These are phyloP conservation scores for Phaffia tasmanica DNA, from an alignment of 768 basidiomycete species.

Conservation along the genomic window DNA sequence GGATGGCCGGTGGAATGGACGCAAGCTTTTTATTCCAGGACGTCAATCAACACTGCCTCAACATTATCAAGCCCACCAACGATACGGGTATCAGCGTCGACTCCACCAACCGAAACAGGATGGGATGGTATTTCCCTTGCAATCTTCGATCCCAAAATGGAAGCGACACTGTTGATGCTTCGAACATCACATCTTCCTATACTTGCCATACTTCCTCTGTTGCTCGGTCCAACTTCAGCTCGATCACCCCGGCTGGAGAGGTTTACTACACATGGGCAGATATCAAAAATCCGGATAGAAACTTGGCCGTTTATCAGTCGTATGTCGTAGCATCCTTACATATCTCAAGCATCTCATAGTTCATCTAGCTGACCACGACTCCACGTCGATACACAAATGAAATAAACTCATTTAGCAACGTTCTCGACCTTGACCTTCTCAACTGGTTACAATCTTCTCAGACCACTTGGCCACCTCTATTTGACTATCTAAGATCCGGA, in stretches of 20 bases:
- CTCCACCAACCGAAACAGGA: conserved; percentile 9
- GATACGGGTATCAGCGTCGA: conserved; percentile 41
- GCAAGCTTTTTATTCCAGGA: conserved; percentile 92
- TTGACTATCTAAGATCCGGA: conserved; percentile 59
- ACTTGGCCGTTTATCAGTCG: conserved; percentile 90
- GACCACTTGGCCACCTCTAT: conserved; percentile 70
- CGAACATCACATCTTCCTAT: conserved; percentile 41
- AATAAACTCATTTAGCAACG: conserved; percentile 45
- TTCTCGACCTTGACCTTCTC: conserved; percentile 79
- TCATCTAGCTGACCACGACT: not conserved
- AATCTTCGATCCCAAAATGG: conserved; percentile 72
- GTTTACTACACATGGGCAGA: conserved; percentile 93
- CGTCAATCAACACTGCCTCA: conserved; percentile 69
- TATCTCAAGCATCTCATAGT: too few relatives aligned
- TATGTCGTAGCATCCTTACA: conserved; percentile 43
- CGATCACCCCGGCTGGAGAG: conserved; percentile 51
- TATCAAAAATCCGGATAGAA: conserved; percentile 54
- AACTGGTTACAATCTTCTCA: conserved; percentile 70
- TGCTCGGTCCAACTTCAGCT: conserved; percentile 43
- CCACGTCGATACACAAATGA: not conserved
- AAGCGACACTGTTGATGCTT: conserved; percentile 61
- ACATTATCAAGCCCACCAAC: conserved; percentile 54
- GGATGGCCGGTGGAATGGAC: conserved; percentile 74
- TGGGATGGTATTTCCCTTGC: conserved; percentile 98
- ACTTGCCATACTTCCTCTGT: conserved; percentile 60